Evolutionary conservation across 2,329 filamentous ascomycete genomes (phyloP).

Genomic region (Alternaria sp.): DNA sequence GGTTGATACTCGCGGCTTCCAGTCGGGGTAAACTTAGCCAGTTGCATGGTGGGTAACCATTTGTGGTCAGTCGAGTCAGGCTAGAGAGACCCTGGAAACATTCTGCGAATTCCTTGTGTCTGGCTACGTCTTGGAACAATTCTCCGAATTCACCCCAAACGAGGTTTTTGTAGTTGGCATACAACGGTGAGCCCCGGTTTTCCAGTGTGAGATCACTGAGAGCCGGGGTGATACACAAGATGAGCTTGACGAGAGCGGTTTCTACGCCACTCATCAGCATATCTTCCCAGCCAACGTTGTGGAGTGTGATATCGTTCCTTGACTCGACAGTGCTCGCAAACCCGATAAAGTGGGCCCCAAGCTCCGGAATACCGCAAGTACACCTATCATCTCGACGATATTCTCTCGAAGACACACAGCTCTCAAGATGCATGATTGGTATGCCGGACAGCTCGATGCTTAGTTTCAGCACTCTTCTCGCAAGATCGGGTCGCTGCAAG

Average conservation of each 20-base stretch:
- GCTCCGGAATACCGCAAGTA: neutral
- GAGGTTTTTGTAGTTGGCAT: neutral
- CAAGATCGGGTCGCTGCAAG: neutral
- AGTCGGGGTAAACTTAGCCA: neutral
- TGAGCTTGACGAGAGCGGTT: neutral
- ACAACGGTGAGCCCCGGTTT: neutral
- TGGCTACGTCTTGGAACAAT: neutral
- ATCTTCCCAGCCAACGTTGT: neutral
- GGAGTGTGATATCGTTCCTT: neutral
- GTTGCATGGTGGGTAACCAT: neutral
- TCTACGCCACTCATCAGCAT: neutral
- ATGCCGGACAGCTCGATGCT: accelerated
- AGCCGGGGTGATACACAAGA: neutral
- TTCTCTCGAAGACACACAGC: neutral
- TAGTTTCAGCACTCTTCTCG: neutral
- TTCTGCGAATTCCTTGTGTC: neutral
- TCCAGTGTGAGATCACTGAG: neutral
- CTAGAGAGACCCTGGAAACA: neutral
- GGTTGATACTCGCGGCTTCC: neutral
- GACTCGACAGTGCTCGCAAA: neutral
- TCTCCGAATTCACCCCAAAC: neutral
- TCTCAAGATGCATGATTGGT: neutral
- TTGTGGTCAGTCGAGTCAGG: neutral
- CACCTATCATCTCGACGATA: no score
- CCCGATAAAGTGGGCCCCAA: neutral